phyloP scores from a whole-genome alignment of 2,329 filamentous ascomycete genomes.

The Tolypocladium sp. region DNA sequence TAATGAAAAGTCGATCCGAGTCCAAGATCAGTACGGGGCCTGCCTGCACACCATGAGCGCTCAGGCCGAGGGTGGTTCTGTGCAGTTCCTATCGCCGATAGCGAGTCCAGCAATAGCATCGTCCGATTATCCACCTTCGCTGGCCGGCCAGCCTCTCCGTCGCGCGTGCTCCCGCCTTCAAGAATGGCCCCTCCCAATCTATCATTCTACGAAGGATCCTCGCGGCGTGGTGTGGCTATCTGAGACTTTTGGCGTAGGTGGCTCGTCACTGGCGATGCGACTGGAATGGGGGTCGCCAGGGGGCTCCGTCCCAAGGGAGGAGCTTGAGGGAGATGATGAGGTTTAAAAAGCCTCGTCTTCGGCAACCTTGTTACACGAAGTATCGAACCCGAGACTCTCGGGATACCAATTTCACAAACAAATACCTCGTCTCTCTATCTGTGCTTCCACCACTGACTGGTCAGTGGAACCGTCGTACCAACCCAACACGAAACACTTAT shows the following conservation, averaged over 20 bases:
- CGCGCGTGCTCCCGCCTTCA: background rate
- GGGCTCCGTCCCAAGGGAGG: background rate
- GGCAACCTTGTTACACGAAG: background rate
- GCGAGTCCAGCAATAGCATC: background rate
- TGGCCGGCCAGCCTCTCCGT: background rate
- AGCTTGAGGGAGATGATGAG: background rate
- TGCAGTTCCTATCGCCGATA: background rate
- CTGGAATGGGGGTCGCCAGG: background rate
- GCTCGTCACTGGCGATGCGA: background rate
- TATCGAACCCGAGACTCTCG: background rate
- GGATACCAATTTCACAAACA: background rate
- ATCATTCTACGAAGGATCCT: background rate
- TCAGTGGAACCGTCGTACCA: background rate
- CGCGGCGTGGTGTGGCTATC: background rate
- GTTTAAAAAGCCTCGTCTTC: background rate
- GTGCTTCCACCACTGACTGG: background rate
- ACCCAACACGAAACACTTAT: background rate
- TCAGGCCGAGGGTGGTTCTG: background rate
- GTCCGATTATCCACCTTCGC: background rate
- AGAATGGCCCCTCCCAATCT: background rate
- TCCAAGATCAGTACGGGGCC: background rate
- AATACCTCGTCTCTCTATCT: background rate
- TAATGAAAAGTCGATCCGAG: background rate
- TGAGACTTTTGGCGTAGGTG: background rate
- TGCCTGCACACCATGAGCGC: background rate